Percentiles rank a stretch among this genome's conserved stretches.
Evolutionary conservation across 441 rosid species (phyloP).

Genomic region (Adansonia grandidieri): DNA sequence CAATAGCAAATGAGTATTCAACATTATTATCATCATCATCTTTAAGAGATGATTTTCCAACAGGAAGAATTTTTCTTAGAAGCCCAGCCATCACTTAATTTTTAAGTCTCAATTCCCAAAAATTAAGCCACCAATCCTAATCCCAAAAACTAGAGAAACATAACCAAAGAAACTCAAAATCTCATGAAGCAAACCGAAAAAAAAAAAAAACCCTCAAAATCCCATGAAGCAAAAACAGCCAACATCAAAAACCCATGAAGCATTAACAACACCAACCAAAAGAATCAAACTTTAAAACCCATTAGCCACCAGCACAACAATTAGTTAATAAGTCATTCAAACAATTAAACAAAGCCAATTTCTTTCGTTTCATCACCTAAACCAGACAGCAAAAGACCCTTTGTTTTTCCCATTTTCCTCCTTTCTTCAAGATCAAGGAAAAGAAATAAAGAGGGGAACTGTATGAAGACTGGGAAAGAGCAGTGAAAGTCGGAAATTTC

Average conservation of each 20-base stretch:
- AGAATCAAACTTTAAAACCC: constrained; percentile 27
- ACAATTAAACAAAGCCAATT: constrained; percentile 21
- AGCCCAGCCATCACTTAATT: constrained; percentile 48
- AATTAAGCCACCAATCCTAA: constrained; percentile 25
- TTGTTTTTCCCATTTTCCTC: neutral
- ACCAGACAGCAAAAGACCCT: constrained; percentile 17
- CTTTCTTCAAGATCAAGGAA: neutral
- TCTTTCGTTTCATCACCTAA: neutral
- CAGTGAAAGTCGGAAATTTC: constrained; percentile 20
- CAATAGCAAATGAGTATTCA: constrained; percentile 59
- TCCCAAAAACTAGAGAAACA: constrained; percentile 27
- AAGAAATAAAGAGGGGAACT: neutral
- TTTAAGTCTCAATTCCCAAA: constrained; percentile 17
- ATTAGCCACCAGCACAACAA: constrained; percentile 22
- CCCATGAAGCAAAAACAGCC: constrained; percentile 26
- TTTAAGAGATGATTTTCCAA: constrained; percentile 38
- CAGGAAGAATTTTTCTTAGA: constrained; percentile 54
- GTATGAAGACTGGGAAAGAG: neutral
- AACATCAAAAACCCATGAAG: neutral
- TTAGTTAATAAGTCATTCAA: neutral
- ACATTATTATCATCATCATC: constrained; percentile 33
- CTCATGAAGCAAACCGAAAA: constrained; percentile 17
- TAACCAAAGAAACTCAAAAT: neutral
- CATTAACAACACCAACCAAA: neutral
- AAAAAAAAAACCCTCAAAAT: constrained; percentile 12